Evolutionary conservation across 2,329 filamentous ascomycete genomes (phyloP), one percentile per base, ranked within the genome.

Genomic region (Penicillium italicum): DNA sequence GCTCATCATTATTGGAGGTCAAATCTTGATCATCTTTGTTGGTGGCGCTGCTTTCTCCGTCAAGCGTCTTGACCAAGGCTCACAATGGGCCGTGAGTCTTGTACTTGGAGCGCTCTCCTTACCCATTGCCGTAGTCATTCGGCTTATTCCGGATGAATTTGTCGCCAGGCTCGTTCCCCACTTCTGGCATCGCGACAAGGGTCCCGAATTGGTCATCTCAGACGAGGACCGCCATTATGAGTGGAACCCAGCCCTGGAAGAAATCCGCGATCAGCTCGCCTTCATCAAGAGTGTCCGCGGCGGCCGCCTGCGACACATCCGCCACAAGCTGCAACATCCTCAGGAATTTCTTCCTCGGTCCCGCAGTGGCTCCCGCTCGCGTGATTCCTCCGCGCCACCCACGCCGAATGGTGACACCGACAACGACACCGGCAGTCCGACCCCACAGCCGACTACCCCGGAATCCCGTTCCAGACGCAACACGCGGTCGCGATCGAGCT

Each of bases 21-120:
- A 90, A 66, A 79, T 87, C n/a, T 70, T 88, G 70, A 90, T 90
- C 66, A 79, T 90, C 56, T 87, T 88, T 63, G 80, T 88, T 56
- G 88, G 87, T 60, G 86, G 87, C 7, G 74, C 79, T 28, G 87
- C 86, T 0, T 89, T 91, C 67, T 82, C 84, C 11, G 85, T 87
- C 1, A 74, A 73, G 8, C 79, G 78, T 0, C 77, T 90, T n/a
- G 42, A 62, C 52, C 81, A 81, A n/a, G 85, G 83, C 22, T 72
- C 79, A 6, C 84, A 89, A 59, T 90, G 88, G 88, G 87, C 78
- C 7, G 85, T 86, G 73, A 88, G 85, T 31, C 77, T 90, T 53
- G 79, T 89, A 1, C 80, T 90, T 28, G 88, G 88, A 28, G 76
- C 82, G 20, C 67, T 90, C 12, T 86, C 86, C 0, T 74, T 90